Conservation (phyloP, 2,329 filamentous ascomycete species). For the Diaporthe vaccinii region DNA sequence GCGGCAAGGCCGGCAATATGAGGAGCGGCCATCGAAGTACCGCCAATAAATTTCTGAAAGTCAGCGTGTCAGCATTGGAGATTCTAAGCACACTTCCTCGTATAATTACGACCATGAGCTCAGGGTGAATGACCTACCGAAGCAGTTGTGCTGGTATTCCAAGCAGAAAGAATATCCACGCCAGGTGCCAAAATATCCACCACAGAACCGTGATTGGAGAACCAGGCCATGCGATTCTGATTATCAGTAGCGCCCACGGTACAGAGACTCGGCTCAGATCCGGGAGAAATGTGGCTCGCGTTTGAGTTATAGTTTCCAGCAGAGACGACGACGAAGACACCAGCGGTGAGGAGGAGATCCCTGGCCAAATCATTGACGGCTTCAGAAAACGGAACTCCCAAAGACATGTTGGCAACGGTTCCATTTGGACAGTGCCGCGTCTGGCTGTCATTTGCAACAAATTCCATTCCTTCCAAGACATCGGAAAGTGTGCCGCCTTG, state of each 20-base stretch:
- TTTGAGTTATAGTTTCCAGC: not conserved
- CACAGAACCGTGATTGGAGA: not conserved
- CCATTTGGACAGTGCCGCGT: slow-evolving; percentile 3
- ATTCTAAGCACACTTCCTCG: too few relatives aligned
- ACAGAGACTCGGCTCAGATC: not conserved
- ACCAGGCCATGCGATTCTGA: not conserved
- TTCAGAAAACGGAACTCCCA: not conserved
- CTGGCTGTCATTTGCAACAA: not conserved
- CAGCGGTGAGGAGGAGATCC: not conserved
- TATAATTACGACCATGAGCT: too few relatives aligned
- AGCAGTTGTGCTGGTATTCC: not conserved
- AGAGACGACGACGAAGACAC: not conserved
- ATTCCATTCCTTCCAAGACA: not conserved
- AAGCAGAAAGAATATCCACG: not conserved
- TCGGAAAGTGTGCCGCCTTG: not conserved
- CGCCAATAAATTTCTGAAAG: rapidly evolving
- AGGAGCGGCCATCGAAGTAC: not conserved
- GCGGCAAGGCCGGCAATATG: not conserved
- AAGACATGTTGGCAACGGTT: not conserved
- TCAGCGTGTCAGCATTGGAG: not conserved
- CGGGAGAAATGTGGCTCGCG: not conserved
- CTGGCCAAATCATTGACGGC: not conserved
- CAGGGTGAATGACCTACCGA: not conserved
- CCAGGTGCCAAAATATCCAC: not conserved
- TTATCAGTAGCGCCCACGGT: not conserved